Base-by-base conservation (phyloP, 2,329 filamentous ascomycete genomes). In the Didymella pomorum region DNA sequence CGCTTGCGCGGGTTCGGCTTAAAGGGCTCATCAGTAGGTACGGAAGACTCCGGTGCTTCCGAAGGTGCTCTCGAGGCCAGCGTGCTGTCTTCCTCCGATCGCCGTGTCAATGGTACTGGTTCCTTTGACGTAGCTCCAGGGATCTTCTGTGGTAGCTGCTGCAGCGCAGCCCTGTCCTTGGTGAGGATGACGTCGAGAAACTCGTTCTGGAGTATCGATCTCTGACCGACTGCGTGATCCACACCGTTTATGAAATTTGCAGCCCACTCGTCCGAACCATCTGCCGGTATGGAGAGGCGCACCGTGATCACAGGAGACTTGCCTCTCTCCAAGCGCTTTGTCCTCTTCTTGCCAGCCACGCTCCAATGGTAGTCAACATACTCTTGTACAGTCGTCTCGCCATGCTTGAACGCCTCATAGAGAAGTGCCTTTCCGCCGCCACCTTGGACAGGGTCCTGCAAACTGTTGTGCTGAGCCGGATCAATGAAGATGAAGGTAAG, bases 401-500 rank as follows among this genome's bases (percentile, higher is more conserved):
- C 83, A 1, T 86, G 82, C 2, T 82, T 77, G 0, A 93, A 83
- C 26, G 12, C 21, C 41, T 87, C 80, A 58, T 84, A 87, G 4
- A 90, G 77, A 6, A 96, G 73, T 1, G 91, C 90, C 74, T 98
- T 98, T 8, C 95, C 95, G 58, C 89, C 87, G 4, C 91, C 95
- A 59, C 87, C 87, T 0, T 88, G 89, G 60, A 99, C 89, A 0
- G 89, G 87, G 0, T 87, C 86, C 42, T 91, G 79, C 4, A 99
- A 80, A 62, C 85, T 92, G 8, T 91, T 86, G 73, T 88, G 92
- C 74, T 98, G 94, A 2, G 81, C 81, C 52, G 84, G 77, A 52
- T 93, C 88, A 64, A 93, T 89, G 69, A 98, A 97, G 3, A 99
- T 82, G 71, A 98, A 97, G 0, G 89, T 94, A 70, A 93, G 95